Evolutionary conservation across 2,329 filamentous ascomycete species (phyloP).

Genomic region (Alternaria novae-zelandiae): DNA sequence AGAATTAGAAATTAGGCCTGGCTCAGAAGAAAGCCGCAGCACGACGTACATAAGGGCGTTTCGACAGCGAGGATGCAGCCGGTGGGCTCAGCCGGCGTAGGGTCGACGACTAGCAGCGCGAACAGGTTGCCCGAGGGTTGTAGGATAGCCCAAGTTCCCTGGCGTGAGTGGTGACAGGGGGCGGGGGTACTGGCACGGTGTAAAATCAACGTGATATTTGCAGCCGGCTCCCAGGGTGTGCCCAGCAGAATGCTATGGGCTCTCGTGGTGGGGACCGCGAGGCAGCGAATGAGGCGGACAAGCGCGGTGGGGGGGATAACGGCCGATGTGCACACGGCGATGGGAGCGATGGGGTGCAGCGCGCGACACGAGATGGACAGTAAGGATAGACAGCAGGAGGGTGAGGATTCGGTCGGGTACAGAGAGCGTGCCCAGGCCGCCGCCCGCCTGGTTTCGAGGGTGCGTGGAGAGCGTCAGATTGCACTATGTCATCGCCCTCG

Average conservation of each 20-base stretch:
- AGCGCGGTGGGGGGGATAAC: conserved; percentile 11
- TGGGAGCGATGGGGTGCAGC: background rate
- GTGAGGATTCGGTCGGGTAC: conserved; percentile 3
- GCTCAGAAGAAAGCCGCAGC: conserved; percentile 31
- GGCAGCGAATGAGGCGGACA: conserved; percentile 18
- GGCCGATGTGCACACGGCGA: background rate
- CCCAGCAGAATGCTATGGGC: conserved; percentile 10
- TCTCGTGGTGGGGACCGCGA: conserved; percentile 8
- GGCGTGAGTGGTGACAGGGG: conserved; percentile 23
- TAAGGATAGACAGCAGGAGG: background rate
- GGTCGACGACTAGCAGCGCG: conserved; percentile 15
- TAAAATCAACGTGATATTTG: conserved; percentile 20
- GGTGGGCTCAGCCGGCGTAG: conserved; percentile 8
- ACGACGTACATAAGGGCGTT: conserved; percentile 44
- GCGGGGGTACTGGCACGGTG: conserved; percentile 8
- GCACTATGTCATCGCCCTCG: conserved; percentile 19
- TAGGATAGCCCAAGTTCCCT: conserved; percentile 24
- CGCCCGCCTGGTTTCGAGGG: conserved; percentile 7
- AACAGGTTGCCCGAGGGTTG: conserved; percentile 25
- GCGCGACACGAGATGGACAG: background rate
- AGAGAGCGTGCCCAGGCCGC: background rate
- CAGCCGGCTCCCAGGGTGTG: conserved; percentile 16
- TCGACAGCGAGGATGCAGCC: conserved; percentile 7
- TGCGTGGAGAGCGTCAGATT: conserved; percentile 8
- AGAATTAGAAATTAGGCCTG: conserved; percentile 28